These are phyloP conservation scores for Paramecium tetraurelia DNA, from an alignment of 73 alveolate genomes.

Conservation along the genomic window DNA sequence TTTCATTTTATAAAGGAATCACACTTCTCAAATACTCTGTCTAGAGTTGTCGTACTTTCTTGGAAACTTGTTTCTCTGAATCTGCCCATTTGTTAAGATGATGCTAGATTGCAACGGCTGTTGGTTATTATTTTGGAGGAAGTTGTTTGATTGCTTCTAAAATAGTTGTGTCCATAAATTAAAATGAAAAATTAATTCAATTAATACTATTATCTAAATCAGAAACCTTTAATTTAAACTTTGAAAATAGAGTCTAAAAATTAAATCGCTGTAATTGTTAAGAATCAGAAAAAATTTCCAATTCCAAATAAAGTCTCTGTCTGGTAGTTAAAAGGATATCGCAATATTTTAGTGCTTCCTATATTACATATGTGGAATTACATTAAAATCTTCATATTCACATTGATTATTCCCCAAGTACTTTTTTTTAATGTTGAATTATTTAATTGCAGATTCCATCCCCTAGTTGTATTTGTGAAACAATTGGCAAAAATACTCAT, in stretches of 20 bases:
- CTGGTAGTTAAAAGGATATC: background rate
- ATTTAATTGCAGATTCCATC: constrained; percentile 40
- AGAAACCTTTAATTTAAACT: background rate
- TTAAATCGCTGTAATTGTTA: background rate
- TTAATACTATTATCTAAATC: constrained; percentile 35
- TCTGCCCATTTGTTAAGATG: constrained; percentile 15
- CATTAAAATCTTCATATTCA: constrained; percentile 35
- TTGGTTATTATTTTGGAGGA: background rate
- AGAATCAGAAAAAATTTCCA: background rate
- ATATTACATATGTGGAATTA: background rate
- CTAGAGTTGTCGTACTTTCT: background rate
- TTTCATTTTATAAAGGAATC: background rate
- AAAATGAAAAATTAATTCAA: background rate
- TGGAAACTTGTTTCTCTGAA: background rate
- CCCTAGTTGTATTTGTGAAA: constrained; percentile 2
- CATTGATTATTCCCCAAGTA: background rate
- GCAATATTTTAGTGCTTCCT: constrained; percentile 50
- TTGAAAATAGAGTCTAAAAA: background rate
- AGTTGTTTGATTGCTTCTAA: constrained; percentile 25
- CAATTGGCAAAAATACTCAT: background rate
- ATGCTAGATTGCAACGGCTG: constrained; percentile 3
- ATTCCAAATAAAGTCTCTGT: constrained; percentile 15
- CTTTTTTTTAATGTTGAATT: background rate
- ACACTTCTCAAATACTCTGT: background rate
- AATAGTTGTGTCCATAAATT: background rate